Conservation (phyloP, 306 rosid species). For the Dryas drummondii region DNA sequence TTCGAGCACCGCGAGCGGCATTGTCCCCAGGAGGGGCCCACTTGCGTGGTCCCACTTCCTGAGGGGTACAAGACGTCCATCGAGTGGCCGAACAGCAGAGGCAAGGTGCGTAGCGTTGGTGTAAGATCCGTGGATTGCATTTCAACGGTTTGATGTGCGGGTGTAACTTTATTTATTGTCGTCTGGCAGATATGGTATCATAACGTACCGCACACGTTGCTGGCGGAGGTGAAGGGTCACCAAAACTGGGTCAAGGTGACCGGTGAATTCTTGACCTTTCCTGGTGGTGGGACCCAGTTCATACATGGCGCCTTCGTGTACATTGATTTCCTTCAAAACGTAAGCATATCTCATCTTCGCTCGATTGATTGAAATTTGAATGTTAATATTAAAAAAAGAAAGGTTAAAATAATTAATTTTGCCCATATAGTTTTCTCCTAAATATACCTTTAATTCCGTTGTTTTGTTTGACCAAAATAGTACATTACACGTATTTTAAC, state of each 20-base stretch:
- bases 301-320: constrained; percentile 89
- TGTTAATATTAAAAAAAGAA: no score
- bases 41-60: constrained; percentile 71
- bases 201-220: constrained; percentile 70
- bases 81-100: constrained; percentile 74
- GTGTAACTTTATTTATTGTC: neutral
- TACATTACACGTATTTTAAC: no score
- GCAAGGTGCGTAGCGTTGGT: constrained; percentile 45
- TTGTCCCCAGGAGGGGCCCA: constrained; percentile 79
- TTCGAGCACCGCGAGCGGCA: constrained; percentile 90
- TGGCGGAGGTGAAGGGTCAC: constrained; percentile 92
- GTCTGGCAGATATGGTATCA: constrained; percentile 71
- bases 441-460: no score
- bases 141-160: neutral
- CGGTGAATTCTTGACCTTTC: constrained; percentile 87
- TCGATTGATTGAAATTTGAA: no score
- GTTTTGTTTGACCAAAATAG: no score
- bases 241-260: constrained; percentile 91
- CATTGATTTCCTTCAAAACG: constrained; percentile 81
- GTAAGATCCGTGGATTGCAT: constrained; percentile 2
- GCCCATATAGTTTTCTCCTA: no score
- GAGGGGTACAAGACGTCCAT: constrained; percentile 57
- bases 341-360: constrained; percentile 6
- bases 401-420: no score
- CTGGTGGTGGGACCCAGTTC: constrained; percentile 97